Conservation (phyloP, 1,284 basidiomycete genomes). For the Rhodotorula sp. region DNA sequence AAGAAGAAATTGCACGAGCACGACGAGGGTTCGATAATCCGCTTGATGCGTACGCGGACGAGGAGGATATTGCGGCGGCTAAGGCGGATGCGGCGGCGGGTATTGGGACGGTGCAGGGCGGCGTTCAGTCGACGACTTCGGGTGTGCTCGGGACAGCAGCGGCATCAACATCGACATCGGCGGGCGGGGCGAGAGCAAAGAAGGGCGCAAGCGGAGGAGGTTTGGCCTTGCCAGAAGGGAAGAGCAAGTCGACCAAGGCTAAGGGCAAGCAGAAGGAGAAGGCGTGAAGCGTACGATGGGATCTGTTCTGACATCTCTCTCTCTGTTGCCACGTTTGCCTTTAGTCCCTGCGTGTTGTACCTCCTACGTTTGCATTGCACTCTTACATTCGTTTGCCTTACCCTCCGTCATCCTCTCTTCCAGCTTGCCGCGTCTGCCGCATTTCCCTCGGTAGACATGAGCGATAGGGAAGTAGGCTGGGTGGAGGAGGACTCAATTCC, state of each 20-base stretch:
- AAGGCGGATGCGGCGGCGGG: constrained; percentile 3
- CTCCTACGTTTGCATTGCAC: neutral
- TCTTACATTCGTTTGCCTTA: neutral
- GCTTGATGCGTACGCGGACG: constrained; percentile 23
- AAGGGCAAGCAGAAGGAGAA: constrained; percentile 25
- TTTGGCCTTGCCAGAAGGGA: too few species aligned
- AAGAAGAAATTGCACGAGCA: constrained; percentile 86
- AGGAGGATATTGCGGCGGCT: constrained; percentile 15
- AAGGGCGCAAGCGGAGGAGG: too few species aligned
- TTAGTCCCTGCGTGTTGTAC: neutral
- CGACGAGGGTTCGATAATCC: constrained; percentile 34
- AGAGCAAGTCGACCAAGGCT: neutral
- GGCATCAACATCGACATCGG: too few species aligned
- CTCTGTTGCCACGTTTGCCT: neutral
- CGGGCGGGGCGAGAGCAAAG: too few species aligned
- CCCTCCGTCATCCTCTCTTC: neutral
- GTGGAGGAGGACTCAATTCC: too few species aligned
- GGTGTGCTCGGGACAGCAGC: too few species aligned
- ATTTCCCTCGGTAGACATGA: neutral
- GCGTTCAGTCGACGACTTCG: too few species aligned
- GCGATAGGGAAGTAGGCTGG: too few species aligned
- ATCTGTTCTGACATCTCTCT: neutral
- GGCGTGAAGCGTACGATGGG: neutral
- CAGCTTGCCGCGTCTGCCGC: neutral
- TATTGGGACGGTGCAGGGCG: neutral